Evolutionary conservation across 257 asterid species (phyloP), one percentile per base, ranked within the genome.

Genomic region (Perilla frutescens): DNA sequence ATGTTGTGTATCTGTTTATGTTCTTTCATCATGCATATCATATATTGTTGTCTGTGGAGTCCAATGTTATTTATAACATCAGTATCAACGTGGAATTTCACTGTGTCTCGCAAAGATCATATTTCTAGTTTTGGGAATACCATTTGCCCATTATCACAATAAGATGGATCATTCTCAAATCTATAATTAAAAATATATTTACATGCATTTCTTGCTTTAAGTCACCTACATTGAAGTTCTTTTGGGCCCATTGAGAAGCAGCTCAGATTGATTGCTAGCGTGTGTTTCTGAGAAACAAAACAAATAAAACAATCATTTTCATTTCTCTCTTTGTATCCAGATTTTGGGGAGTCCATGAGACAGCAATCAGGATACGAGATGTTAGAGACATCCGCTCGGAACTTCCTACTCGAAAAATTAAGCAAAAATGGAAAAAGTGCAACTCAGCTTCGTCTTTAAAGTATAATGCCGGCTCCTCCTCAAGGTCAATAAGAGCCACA

Each of bases 381-480:
- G 66, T 44, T 32, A 88, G 76, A 71, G 89, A 82, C 64, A 49
- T 63, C 15, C 44, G 82, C 7, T 7, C 86, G 0, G 84, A 84
- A 7, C 68, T 65, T 61, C 81, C 87, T 15, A 78, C 77, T 40
- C 62, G 79, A 2, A 82, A 73, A 53, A 87, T 87, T 81, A 88
- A 89, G 78, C 90, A 77, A 40, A 91, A 75, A 66, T 81, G 96
- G 75, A 90, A 86, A 85, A 93, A 91, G 82, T 6, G 43, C 11
- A 91, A 82, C 81, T 81, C 89, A 6, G 60, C 69, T 14, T 77
- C 90, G 54, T 87, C 94, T 58, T 87, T 89, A 11, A 83, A 71
- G 72, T 82, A 92, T 5, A 73, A 20, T 20, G 26, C 26, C 26
- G 26, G 26, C 26, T 20, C 26, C 26, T 20, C 26, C 26, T 20